Base-by-base conservation (phyloP, 192 early-diverging fungal genomes). In the Entomortierella parvispora region DNA sequence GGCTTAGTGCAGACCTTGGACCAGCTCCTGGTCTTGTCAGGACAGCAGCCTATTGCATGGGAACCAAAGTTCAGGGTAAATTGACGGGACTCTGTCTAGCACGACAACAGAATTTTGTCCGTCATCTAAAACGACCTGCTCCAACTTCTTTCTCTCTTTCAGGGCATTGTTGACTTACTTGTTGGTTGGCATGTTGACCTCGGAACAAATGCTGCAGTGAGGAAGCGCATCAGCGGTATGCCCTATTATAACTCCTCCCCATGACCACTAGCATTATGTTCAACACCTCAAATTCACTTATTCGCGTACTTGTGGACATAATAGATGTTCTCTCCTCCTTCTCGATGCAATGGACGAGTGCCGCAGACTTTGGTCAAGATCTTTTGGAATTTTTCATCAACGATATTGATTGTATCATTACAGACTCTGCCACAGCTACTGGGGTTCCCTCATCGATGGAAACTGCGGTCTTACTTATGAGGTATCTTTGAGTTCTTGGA, bases 151-250 rank as follows among this genome's bases (percentile, higher is more conserved):
- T 25, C 17, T 60, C 17, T 6, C 29, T 49, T 2, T 43, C 71
- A 87, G 82, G 79, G 77, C 42, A 80, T 93, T 51, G 69, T 93
- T 45, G 88, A 91, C 80, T 69, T 91, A 25, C 80, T 93, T 18
- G 83, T 92, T 25, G 91, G 88, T 12, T 93, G 92, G 91, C 68
- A 85, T 62, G 82, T 90, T 34, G 90, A 93, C 69, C 65, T 75
- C n/a, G 56, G 58, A 14, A 61, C 87, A 0, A 72, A 80, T 1
- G 79, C 69, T 33, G 29, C 58, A 8, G 68, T 88, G 10, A 67
- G 79, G 49, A 53, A 26, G 3, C 67, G 82, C 18, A 83, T 92
- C 37, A 62, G 71, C 22, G 86, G 89, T 87, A 85, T 51, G 66
- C 15, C n/a, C n/a, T 5, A 1, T 20, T 3, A 58, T 34, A 11